Evolutionary conservation across 352 stramenopile species (phyloP).

Genomic region (Aphanomyces stellatus): DNA sequence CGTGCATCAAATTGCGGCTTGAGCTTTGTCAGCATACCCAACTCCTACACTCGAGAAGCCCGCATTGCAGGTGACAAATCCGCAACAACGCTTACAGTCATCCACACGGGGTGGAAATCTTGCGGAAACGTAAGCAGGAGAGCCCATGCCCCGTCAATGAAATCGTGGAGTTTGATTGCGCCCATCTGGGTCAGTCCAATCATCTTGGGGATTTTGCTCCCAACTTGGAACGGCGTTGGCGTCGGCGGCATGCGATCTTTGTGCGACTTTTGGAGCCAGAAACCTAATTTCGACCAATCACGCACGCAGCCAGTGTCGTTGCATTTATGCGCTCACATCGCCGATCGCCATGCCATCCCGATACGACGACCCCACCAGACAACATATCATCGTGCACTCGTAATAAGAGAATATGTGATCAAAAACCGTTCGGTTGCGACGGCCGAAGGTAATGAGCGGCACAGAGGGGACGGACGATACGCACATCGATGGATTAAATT

Average conservation of each 20-base stretch:
- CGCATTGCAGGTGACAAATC: not conserved
- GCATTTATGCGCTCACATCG: too few species aligned
- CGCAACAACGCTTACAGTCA: constrained; percentile 24
- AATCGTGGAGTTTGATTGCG: constrained; percentile 59
- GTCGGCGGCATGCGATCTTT: constrained; percentile 20
- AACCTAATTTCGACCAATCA: too few species aligned
- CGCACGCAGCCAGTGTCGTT: too few species aligned
- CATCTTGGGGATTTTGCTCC: constrained; percentile 60
- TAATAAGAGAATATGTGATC: too few species aligned
- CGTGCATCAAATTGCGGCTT: constrained; percentile 69
- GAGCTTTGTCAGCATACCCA: constrained; percentile 73
- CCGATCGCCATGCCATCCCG: too few species aligned
- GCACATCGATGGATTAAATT: too few species aligned
- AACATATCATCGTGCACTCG: too few species aligned
- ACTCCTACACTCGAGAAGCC: constrained; percentile 25
- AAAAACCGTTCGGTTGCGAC: too few species aligned
- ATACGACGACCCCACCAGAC: too few species aligned
- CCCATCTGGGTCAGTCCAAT: constrained; percentile 62
- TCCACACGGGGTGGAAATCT: constrained; percentile 63
- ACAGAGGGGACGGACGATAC: too few species aligned
- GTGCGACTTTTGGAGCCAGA: not conserved
- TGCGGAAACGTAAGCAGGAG: constrained; percentile 64
- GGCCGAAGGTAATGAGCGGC: too few species aligned
- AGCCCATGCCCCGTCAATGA: constrained; percentile 59
- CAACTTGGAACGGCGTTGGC: constrained; percentile 46